Conservation (phyloP, 495 filamentous ascomycete genomes). For the Aspergillus wentii region DNA sequence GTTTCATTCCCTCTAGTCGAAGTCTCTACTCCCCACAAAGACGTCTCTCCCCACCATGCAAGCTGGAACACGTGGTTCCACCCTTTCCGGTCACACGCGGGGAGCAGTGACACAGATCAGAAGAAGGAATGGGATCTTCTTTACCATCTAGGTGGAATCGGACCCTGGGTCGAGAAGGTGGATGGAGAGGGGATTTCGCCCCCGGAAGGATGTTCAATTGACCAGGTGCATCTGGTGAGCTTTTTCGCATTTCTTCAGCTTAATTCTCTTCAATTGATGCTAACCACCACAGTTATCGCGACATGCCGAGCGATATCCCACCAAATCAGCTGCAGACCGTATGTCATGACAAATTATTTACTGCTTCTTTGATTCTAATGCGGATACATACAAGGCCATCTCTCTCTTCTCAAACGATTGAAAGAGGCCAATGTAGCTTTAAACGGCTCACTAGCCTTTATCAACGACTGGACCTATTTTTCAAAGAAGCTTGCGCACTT, state of each 20-base stretch:
- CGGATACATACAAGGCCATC: constrained; percentile 37
- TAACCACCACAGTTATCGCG: constrained; percentile 45
- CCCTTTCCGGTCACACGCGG: constrained; percentile 1
- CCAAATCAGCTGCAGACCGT: constrained; percentile 45
- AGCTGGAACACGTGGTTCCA: constrained; percentile 23
- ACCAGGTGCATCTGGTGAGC: constrained; percentile 57
- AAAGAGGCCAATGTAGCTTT: constrained; percentile 33
- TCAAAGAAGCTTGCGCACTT: constrained; percentile 45
- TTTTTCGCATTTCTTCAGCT: neutral
- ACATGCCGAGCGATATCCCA: constrained; percentile 56
- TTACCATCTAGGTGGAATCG: constrained; percentile 54
- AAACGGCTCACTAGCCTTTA: constrained; percentile 47
- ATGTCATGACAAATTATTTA: constrained; percentile 17
- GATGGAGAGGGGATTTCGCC: constrained; percentile 35
- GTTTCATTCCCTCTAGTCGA: no score
- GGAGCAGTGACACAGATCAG: neutral
- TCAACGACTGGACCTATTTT: constrained; percentile 55
- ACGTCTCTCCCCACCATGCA: constrained; percentile 13
- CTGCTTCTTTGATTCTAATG: neutral
- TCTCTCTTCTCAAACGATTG: constrained; percentile 40
- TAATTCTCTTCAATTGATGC: neutral
- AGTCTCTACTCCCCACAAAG: no score
- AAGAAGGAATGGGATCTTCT: constrained; percentile 45
- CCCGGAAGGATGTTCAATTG: constrained; percentile 44
- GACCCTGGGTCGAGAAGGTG: constrained; percentile 54